Evolutionary conservation across 2,329 filamentous ascomycete genomes (phyloP).

Genomic region (Boeremia exigua): DNA sequence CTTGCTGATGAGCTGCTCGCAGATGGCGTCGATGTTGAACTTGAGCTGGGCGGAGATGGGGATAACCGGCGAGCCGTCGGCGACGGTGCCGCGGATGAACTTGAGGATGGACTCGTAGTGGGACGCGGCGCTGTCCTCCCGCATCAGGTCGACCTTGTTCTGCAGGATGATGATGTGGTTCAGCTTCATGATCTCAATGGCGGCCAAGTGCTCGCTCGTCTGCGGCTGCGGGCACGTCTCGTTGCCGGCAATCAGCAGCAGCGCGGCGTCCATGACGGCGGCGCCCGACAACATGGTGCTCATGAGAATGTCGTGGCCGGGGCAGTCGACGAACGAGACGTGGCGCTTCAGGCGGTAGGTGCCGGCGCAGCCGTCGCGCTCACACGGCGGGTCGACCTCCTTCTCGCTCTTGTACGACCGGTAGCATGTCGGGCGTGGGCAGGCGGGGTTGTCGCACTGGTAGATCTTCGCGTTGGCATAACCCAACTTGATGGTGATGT

Average conservation of each 20-base stretch:
- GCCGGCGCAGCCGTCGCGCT: conserved; percentile 87
- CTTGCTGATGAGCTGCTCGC: conserved; percentile 92
- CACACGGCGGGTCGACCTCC: conserved; percentile 95
- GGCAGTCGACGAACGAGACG: conserved; percentile 91
- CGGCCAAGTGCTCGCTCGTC: conserved; percentile 97
- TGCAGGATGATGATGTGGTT: conserved; percentile 99
- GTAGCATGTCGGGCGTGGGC: conserved; percentile 94
- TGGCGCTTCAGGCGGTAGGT: conserved; percentile 78
- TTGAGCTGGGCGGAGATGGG: conserved; percentile 97
- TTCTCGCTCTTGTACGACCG: conserved; percentile 98
- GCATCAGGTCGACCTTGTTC: conserved; percentile 99
- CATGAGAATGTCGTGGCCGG: conserved; percentile 99
- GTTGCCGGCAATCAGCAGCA: conserved; percentile 96
- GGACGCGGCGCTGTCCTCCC: conserved; percentile 88
- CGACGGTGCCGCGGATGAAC: conserved; percentile 97
- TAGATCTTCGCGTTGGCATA: conserved; percentile 99
- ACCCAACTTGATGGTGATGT: conserved; percentile 99
- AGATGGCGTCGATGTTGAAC: conserved; percentile 99
- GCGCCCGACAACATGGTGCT: conserved; percentile 99
- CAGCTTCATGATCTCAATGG: conserved; percentile 99
- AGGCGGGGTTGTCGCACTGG: conserved; percentile 92
- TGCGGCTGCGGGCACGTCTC: conserved; percentile 98
- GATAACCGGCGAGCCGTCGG: conserved; percentile 92
- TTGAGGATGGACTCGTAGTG: conserved; percentile 98
- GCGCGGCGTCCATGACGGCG: conserved; percentile 98